These are phyloP conservation scores for Alnus rubra DNA, from an alignment of 306 rosid genomes.

Conservation along the genomic window DNA sequence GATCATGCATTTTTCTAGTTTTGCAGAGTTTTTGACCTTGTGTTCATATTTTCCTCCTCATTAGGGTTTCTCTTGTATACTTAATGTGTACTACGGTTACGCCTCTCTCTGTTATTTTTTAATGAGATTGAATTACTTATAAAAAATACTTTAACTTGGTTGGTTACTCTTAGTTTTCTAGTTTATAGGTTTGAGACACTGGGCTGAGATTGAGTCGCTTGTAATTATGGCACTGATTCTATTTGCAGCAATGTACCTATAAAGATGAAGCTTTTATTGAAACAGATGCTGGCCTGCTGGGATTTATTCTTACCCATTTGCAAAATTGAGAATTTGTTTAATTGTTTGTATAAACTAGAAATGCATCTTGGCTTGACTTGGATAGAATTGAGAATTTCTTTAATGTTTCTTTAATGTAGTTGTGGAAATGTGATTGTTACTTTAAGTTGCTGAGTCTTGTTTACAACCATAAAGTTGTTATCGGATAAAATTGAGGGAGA, in stretches of 20 bases:
- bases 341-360: background rate
- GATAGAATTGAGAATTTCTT: background rate
- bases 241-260: slow-evolving; percentile 16
- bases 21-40: too few species aligned
- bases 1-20: too few species aligned
- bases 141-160: background rate
- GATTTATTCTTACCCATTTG: background rate
- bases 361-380: background rate
- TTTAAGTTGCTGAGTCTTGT: background rate
- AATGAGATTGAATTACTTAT: too few species aligned
- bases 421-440: background rate
- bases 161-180: slow-evolving; percentile 1
- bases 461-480: background rate
- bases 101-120: too few species aligned
- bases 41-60: too few species aligned
- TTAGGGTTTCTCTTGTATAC: too few species aligned
- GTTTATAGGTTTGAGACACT: slow-evolving; percentile 1
- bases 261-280: slow-evolving; percentile 14
- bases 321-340: background rate
- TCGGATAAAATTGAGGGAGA: background rate
- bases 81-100: too few species aligned
- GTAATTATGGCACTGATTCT: slow-evolving; percentile 3
- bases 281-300: background rate
- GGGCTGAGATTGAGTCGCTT: slow-evolving; percentile 15
- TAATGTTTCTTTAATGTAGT: too few species aligned